Evolutionary conservation across 345 rosid species (phyloP).

Genomic region (Tarenaya hassleriana): DNA sequence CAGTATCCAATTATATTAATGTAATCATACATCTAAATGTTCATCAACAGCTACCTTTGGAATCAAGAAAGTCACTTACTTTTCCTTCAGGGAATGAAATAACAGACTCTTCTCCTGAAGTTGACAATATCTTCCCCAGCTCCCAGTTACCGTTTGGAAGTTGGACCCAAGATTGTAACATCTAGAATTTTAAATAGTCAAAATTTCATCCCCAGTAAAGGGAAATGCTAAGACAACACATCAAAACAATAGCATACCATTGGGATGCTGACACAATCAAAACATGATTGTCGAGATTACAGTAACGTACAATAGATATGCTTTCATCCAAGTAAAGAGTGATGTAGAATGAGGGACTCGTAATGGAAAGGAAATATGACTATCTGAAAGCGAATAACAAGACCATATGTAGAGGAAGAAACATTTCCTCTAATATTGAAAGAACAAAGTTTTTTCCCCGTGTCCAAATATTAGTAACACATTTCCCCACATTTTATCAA

Average conservation of each 20-base stretch:
- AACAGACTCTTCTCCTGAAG: conserved; percentile 59
- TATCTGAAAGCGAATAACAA: neutral
- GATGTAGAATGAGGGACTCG: too few species aligned
- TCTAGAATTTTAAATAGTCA: conserved; percentile 43
- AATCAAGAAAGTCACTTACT: conserved; percentile 40
- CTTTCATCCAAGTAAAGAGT: too few species aligned
- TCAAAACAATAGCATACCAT: too few species aligned
- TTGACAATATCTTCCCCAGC: conserved; percentile 63
- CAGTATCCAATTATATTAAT: conserved; percentile 16
- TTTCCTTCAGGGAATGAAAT: conserved; percentile 69
- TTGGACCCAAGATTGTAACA: conserved; percentile 82
- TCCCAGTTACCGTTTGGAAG: conserved; percentile 85
- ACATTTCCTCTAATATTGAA: neutral
- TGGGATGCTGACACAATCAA: too few species aligned
- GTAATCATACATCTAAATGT: conserved; percentile 12
- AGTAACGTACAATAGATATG: too few species aligned
- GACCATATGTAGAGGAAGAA: neutral
- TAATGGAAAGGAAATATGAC: conserved; percentile 20
- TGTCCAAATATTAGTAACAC: neutral
- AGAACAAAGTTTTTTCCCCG: neutral
- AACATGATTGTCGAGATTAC: too few species aligned
- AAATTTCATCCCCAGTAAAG: too few species aligned
- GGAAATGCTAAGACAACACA: too few species aligned
- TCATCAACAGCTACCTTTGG: conserved; percentile 14
- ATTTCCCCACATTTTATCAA: neutral